A percentile compares a stretch with the other conserved stretches of the same genome.
These are phyloP conservation scores for Ciborinia camelliae DNA, from an alignment of 2,329 filamentous ascomycete species.

Conservation along the genomic window DNA sequence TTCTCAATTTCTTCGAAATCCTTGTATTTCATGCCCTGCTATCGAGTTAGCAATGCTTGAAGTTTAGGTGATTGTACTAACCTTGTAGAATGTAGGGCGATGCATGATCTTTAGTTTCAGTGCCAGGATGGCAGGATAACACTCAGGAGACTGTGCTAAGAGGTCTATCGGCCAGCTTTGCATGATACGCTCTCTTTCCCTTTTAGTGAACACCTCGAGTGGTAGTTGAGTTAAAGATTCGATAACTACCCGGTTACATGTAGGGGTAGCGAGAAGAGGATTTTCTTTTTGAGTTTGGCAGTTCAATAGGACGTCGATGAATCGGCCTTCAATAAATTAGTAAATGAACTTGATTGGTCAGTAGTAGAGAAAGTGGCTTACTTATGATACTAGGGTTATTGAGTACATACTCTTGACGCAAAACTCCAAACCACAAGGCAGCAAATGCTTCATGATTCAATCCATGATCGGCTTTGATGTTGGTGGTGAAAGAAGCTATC, in stretches of 20 bases:
- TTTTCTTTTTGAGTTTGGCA: conserved; percentile 26
- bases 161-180: conserved; percentile 26
- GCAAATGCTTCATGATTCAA: conserved; percentile 26
- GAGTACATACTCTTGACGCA: conserved; percentile 30
- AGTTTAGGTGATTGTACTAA: not conserved
- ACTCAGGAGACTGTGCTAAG: conserved; percentile 16
- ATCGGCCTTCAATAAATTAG: conserved; percentile 26
- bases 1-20: conserved; percentile 39
- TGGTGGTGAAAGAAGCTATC: conserved; percentile 29
- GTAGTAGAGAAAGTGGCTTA: conserved; percentile 20
- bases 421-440: conserved; percentile 29
- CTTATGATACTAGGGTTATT: conserved; percentile 28
- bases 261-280: conserved; percentile 22
- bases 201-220: conserved; percentile 42
- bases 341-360: not conserved
- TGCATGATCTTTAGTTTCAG: conserved; percentile 50
- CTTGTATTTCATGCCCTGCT: conserved; percentile 38
- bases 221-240: conserved; percentile 31
- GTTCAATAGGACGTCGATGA: conserved; percentile 33
- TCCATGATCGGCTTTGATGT: not conserved
- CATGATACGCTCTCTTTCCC: conserved; percentile 46
- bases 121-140: conserved; percentile 40
- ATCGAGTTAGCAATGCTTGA: conserved; percentile 6
- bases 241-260: conserved; percentile 31
- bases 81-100: conserved; percentile 50